phyloP scores from a whole-genome alignment of 1,139 yeast genomes.

The Suhomyces maxii region DNA sequence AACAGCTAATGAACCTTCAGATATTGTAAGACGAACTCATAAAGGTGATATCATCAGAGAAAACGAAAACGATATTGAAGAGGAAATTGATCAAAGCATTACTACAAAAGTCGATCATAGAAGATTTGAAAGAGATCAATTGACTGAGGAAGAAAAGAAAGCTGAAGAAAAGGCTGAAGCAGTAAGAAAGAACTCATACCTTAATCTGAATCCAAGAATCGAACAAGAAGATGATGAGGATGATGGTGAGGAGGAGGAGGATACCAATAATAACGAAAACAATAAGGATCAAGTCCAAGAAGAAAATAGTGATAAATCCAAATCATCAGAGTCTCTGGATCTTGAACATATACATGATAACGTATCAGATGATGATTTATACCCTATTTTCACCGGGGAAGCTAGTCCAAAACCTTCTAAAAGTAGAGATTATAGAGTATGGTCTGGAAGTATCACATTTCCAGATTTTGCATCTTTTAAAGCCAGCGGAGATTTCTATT shows the following conservation, averaged over 20 bases:
- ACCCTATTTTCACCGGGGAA: constrained; percentile 8
- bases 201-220: constrained; percentile 17
- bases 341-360: constrained; percentile 10
- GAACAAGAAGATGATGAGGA: constrained; percentile 24
- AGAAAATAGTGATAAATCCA: constrained; percentile 1
- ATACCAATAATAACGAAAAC: constrained; percentile 15
- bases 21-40: constrained; percentile 66
- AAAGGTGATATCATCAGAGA: constrained; percentile 72
- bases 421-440: constrained; percentile 24
- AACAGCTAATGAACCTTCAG: constrained; percentile 18
- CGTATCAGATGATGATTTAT: constrained; percentile 10
- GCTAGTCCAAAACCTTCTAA: neutral
- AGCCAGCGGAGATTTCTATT: constrained; percentile 44
- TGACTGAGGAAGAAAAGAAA: constrained; percentile 1
- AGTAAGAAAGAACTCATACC: constrained; percentile 10
- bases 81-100: constrained; percentile 32
- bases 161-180: constrained; percentile 2
- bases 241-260: constrained; percentile 18
- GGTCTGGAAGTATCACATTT: constrained; percentile 60
- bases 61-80: constrained; percentile 28
- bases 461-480: constrained; percentile 54
- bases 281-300: constrained; percentile 8
- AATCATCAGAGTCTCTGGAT: constrained; percentile 10
- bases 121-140: constrained; percentile 25
- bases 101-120: constrained; percentile 47